phyloP scores from a whole-genome alignment of 1,284 basidiomycete genomes.

The Serendipita sp. region DNA sequence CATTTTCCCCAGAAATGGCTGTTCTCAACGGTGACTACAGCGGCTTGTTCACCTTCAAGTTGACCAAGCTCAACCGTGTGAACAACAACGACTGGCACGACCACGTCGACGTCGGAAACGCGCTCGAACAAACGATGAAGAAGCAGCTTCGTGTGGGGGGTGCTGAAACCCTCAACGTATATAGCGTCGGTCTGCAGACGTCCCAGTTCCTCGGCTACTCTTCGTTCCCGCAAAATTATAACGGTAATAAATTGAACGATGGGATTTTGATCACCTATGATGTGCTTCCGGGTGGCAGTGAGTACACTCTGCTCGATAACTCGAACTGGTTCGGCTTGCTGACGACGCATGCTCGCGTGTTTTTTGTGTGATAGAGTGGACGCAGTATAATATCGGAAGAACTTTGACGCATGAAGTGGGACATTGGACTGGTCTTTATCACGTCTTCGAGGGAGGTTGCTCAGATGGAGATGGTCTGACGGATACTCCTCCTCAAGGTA shows the following conservation, averaged over 20 bases:
- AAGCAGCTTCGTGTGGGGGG: slow-evolving; percentile 20
- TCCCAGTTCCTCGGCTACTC: slow-evolving; percentile 23
- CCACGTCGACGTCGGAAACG: slow-evolving; percentile 18
- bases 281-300: slow-evolving; percentile 27
- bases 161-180: slow-evolving; percentile 23
- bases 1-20: no score
- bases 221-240: slow-evolving; percentile 27
- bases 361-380: slow-evolving; percentile 20
- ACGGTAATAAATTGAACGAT: slow-evolving; percentile 17
- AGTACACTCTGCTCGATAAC: slow-evolving; percentile 22
- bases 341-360: slow-evolving; percentile 14
- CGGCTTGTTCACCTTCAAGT: no score
- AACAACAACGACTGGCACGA: slow-evolving; percentile 26
- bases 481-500: slow-evolving; percentile 26
- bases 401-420: slow-evolving; percentile 29
- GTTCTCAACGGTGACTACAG: no score
- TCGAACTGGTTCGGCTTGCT: slow-evolving; percentile 6
- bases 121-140: slow-evolving; percentile 23
- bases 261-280: slow-evolving; percentile 27
- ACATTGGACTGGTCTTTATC: slow-evolving; percentile 28
- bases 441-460: slow-evolving; percentile 25
- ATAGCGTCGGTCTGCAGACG: slow-evolving; percentile 21
- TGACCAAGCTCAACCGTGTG: no score
- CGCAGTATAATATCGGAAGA: slow-evolving; percentile 16
- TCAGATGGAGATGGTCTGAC: slow-evolving; percentile 24